phyloP scores from a whole-genome alignment of 352 stramenopile genomes.

The Pythium rhizo-oryzae region DNA sequence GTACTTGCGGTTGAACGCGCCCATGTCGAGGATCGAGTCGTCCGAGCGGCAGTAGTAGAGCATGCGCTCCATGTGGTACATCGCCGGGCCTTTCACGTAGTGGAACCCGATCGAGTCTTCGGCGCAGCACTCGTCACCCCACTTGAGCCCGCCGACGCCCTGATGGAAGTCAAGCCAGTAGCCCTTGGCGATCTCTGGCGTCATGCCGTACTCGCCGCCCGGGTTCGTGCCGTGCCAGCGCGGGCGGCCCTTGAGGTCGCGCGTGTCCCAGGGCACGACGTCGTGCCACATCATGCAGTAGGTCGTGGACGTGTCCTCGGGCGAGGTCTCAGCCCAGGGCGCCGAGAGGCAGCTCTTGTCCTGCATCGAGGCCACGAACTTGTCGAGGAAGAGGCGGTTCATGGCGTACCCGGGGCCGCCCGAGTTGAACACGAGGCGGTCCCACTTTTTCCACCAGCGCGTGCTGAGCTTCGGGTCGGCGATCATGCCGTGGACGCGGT shows the following conservation, averaged over 20 bases:
- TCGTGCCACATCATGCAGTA: conserved; percentile 88
- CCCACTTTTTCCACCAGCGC: conserved; percentile 67
- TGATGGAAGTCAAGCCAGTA: conserved; percentile 85
- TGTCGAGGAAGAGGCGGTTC: conserved; percentile 79
- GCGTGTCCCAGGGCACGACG: conserved; percentile 74
- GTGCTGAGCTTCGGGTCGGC: conserved; percentile 56
- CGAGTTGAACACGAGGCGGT: conserved; percentile 84
- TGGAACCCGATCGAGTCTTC: conserved; percentile 78
- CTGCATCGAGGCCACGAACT: conserved; percentile 57
- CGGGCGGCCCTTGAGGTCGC: conserved; percentile 63
- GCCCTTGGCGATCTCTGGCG: conserved; percentile 45
- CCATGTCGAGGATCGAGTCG: conserved; percentile 16
- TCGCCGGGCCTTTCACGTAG: conserved; percentile 70
- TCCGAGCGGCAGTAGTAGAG: conserved; percentile 67
- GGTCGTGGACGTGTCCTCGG: conserved; percentile 77
- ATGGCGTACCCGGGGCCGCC: conserved; percentile 80
- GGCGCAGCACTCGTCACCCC: conserved; percentile 53
- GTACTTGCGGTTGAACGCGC: conserved; percentile 13
- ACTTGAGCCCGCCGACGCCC: conserved; percentile 65
- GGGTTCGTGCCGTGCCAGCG: conserved; percentile 78
- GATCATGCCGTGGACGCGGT: conserved; percentile 38
- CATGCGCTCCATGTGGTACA: conserved; percentile 79
- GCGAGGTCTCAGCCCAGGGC: conserved; percentile 62
- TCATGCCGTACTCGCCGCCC: conserved; percentile 63
- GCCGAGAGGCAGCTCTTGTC: conserved; percentile 69